These are phyloP conservation scores for Fulvia fulva DNA, from an alignment of 2,329 filamentous ascomycete genomes.

Conservation along the genomic window DNA sequence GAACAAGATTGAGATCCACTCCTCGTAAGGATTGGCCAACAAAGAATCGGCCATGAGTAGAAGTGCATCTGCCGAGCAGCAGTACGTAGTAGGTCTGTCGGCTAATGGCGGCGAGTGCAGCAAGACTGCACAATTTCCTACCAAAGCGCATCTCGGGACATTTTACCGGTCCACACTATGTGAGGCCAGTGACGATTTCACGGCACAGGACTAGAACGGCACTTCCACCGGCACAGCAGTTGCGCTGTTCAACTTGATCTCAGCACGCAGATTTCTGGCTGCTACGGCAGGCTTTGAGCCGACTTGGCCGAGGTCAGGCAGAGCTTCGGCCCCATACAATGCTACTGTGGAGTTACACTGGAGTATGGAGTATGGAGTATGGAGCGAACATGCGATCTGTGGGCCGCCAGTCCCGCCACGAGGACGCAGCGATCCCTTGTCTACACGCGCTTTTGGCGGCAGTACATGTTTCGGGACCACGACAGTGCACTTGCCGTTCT, in stretches of 20 bases:
- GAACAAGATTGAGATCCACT: not conserved
- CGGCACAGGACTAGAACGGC: not conserved
- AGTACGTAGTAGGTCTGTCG: too few species aligned
- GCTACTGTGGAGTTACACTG: not conserved
- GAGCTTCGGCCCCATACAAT: conserved; percentile 1
- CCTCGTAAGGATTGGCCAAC: not conserved
- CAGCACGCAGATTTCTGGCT: not conserved
- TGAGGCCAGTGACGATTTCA: not conserved
- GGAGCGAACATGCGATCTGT: not conserved
- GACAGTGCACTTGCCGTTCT: not conserved
- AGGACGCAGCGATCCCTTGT: not conserved
- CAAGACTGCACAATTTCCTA: not conserved
- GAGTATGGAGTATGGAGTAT: conserved; percentile 2
- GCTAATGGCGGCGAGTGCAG: not conserved
- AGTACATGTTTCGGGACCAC: not conserved
- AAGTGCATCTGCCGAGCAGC: not conserved
- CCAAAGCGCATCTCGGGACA: not conserved
- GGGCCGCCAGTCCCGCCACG: conserved; percentile 1
- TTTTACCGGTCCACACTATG: not conserved
- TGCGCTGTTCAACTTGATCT: not conserved
- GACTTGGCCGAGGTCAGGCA: not conserved
- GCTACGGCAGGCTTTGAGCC: not conserved
- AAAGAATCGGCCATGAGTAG: too few species aligned
- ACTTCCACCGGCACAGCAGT: not conserved
- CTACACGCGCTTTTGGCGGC: not conserved